Evolutionary conservation across 139 green algal genomes (phyloP), one percentile per base, ranked within the genome.

Genomic region (Volvox reticuliferus): DNA sequence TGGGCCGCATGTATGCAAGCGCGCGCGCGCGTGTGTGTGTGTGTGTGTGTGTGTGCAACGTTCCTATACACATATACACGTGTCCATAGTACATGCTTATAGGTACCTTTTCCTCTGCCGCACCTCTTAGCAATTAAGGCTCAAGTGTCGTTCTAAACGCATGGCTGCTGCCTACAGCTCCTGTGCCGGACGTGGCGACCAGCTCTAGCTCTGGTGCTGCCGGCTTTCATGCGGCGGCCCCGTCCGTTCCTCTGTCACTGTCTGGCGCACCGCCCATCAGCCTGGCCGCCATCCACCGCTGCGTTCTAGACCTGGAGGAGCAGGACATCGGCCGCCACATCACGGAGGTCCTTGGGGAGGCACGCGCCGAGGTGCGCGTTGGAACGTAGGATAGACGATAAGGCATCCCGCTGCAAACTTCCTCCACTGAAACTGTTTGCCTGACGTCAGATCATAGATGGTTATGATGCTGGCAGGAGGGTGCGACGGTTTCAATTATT

Each of bases 281-380:
- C 85, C 37, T 89, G 37, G 69, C 28, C 44, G 55, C 69, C n/a
- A 89, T 89, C 85, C 85, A 89, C 30, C 69, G 69, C 37, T 82
- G 69, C 44, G 88, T 94, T 36, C 67, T 94, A 81, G 91, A 92
- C 37, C 55, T 91, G 17, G 88, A 94, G 17, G 50, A 65, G 71
- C n/a, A 73, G 61, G 50, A 82, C 83, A 82, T 94, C 0, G 69
- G 81, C 32, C 36, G 84, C 22, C 91, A 94, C 36, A 37, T 94
- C 30, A 36, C 32, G 28, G 91, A 94, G 88, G 82, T 94, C 62
- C 63, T 88, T 50, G 62, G 55, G 26, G 91, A 90, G 75, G 36
- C 88, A n/a, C 36, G 63, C 30, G n/a, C 19, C 16, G 87, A 93
- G 91, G 91, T 93, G 87, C 18, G 86, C 21, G 65, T 73, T 5